Percentiles rank a stretch among this genome's conserved stretches.
These are phyloP conservation scores for Lanmaoa rubissima DNA, from an alignment of 768 basidiomycete genomes.

Conservation along the genomic window DNA sequence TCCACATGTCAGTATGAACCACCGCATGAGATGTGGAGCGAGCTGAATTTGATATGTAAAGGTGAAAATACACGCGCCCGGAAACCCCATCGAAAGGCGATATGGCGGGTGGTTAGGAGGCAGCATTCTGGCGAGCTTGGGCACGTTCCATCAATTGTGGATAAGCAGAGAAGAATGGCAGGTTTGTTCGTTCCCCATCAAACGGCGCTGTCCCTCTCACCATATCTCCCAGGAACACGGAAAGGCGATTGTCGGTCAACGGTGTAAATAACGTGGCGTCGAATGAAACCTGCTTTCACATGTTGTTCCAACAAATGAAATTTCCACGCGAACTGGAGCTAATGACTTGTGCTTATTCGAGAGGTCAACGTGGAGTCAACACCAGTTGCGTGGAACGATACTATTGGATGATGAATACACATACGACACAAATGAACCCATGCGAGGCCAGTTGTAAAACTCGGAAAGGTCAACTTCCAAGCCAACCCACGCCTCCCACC, in stretches of 20 bases:
- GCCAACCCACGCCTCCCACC: slow-evolving; percentile 13
- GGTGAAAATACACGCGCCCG: slow-evolving; percentile 91
- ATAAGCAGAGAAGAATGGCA: slow-evolving; percentile 93
- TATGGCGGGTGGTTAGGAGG: slow-evolving; percentile 97
- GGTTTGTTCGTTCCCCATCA: slow-evolving; percentile 42
- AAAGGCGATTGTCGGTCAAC: slow-evolving; percentile 75
- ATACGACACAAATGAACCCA: slow-evolving; percentile 11
- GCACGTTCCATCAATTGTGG: slow-evolving; percentile 98
- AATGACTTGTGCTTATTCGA: neutral
- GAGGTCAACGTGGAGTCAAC: neutral
- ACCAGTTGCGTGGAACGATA: slow-evolving; percentile 3
- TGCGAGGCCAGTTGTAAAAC: slow-evolving; percentile 12
- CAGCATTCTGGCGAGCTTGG: slow-evolving; percentile 89
- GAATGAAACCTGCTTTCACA: neutral
- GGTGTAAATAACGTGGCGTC: slow-evolving; percentile 63
- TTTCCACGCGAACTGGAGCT: neutral
- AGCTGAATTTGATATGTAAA: slow-evolving; percentile 35
- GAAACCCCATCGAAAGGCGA: slow-evolving; percentile 84
- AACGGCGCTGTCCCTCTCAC: slow-evolving; percentile 2
- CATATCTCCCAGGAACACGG: slow-evolving; percentile 65
- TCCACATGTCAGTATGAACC: slow-evolving; percentile 61
- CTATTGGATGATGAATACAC: slow-evolving; percentile 13
- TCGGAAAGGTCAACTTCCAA: slow-evolving; percentile 41
- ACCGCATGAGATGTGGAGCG: neutral
- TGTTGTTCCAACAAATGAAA: neutral